Evolutionary conservation across 2,329 filamentous ascomycete species (phyloP).

Genomic region (Talaromyces islandicus): DNA sequence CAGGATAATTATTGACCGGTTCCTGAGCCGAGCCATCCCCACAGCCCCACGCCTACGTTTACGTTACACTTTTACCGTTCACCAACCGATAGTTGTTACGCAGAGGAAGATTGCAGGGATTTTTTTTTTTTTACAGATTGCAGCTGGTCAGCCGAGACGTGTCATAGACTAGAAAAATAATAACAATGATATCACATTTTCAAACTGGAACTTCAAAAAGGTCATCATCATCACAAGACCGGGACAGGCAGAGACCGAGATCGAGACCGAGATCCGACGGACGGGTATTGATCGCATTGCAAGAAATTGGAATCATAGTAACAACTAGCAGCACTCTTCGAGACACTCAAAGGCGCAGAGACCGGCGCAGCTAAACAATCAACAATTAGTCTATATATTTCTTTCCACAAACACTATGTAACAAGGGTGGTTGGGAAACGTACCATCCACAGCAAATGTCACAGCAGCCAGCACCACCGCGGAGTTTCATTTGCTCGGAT

Average conservation of each 20-base stretch:
- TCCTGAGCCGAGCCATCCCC: not conserved
- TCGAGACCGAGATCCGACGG: not conserved
- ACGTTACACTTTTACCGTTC: too few relatives aligned
- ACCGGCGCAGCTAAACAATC: slow-evolving; percentile 20
- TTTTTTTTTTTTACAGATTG: too few relatives aligned
- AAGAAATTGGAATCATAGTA: too few relatives aligned
- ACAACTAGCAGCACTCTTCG: slow-evolving; percentile 24
- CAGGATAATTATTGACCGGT: not conserved
- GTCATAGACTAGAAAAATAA: too few relatives aligned
- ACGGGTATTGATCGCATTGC: not conserved
- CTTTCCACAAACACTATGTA: too few relatives aligned
- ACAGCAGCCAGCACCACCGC: slow-evolving; percentile 24
- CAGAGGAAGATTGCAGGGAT: too few relatives aligned
- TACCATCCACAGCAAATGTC: slow-evolving; percentile 29
- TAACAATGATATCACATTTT: not conserved
- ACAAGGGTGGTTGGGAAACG: too few relatives aligned
- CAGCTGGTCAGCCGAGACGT: too few relatives aligned
- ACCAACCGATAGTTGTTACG: too few relatives aligned
- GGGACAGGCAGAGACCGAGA: too few relatives aligned
- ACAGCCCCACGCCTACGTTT: not conserved
- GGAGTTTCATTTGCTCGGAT: slow-evolving; percentile 23
- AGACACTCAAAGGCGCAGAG: slow-evolving; percentile 27
- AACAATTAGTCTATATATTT: not conserved
- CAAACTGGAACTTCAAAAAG: not conserved
- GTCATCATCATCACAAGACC: not conserved